phyloP scores from a whole-genome alignment of 306 rosid genomes.

The Argentina anserina region DNA sequence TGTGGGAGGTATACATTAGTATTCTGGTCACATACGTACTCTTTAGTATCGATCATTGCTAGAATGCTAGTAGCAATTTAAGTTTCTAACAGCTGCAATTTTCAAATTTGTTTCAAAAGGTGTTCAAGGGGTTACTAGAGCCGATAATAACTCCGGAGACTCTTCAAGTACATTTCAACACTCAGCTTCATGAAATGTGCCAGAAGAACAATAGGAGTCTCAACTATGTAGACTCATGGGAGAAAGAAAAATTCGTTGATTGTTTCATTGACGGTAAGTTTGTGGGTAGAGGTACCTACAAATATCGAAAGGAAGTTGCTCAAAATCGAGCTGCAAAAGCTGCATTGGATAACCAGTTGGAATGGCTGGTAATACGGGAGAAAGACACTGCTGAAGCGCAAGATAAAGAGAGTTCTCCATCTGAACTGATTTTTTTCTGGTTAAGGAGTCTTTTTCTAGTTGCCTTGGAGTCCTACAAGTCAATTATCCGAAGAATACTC shows the following conservation, averaged over 20 bases:
- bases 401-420: background rate
- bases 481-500: background rate
- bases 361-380: background rate
- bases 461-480: background rate
- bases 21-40: background rate
- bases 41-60: too few species aligned
- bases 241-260: constrained; percentile 17
- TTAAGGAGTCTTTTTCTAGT: too few species aligned
- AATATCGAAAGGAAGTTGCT: constrained; percentile 45
- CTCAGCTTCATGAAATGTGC: constrained; percentile 40
- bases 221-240: constrained; percentile 41
- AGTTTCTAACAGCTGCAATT: background rate
- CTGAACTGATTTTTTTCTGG: too few species aligned
- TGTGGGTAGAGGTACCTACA: constrained; percentile 37
- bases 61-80: background rate
- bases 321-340: constrained; percentile 52
- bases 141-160: constrained; percentile 41
- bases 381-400: background rate
- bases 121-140: constrained; percentile 40
- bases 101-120: constrained; percentile 11
- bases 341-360: constrained; percentile 41
- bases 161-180: constrained; percentile 35
- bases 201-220: constrained; percentile 42
- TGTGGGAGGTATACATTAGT: constrained; percentile 41
- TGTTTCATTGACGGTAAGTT: constrained; percentile 31